A percentile compares a stretch with the other conserved stretches of the same genome.
phyloP scores from a whole-genome alignment of 2,329 filamentous ascomycete genomes.

The Daldinia sp. region DNA sequence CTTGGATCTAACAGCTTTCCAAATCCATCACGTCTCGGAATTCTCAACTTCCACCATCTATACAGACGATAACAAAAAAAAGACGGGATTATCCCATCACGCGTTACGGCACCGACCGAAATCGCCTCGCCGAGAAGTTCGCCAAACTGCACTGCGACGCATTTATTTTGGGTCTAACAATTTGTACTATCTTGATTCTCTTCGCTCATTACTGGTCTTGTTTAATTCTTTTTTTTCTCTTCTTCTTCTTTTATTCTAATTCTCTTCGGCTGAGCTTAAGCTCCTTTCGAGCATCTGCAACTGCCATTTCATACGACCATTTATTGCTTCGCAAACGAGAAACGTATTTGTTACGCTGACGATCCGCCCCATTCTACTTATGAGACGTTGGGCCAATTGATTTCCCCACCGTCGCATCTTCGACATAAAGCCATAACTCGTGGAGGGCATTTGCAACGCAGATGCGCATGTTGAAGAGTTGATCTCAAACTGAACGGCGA shows the following conservation, averaged over 20 bases:
- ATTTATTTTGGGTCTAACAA: conserved; percentile 18
- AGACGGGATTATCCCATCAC: conserved; percentile 8
- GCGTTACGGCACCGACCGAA: conserved; percentile 8
- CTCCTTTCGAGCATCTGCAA: not conserved
- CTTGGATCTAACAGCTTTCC: conserved; percentile 30
- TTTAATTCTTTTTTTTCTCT: conserved; percentile 25
- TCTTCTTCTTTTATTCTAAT: conserved; percentile 12
- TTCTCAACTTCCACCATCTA: conserved; percentile 16
- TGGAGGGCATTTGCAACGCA: conserved; percentile 15
- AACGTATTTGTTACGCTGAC: not conserved
- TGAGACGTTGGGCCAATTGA: conserved; percentile 27
- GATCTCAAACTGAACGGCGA: conserved; percentile 37
- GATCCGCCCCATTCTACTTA: not conserved
- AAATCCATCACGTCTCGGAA: conserved; percentile 30
- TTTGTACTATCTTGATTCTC: conserved; percentile 31
- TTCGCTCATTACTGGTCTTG: conserved; percentile 30
- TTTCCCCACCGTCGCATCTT: conserved; percentile 18
- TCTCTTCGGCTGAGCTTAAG: conserved; percentile 8
- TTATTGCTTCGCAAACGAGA: conserved; percentile 6
- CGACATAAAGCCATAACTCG: conserved; percentile 22
- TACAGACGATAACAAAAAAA: conserved; percentile 16
- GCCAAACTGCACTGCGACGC: conserved; percentile 6
- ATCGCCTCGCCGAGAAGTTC: not conserved
- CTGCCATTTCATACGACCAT: conserved; percentile 4
- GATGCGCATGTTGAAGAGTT: conserved; percentile 41